Conservation (phyloP, 495 filamentous ascomycete genomes). For the Tuber indicum region DNA sequence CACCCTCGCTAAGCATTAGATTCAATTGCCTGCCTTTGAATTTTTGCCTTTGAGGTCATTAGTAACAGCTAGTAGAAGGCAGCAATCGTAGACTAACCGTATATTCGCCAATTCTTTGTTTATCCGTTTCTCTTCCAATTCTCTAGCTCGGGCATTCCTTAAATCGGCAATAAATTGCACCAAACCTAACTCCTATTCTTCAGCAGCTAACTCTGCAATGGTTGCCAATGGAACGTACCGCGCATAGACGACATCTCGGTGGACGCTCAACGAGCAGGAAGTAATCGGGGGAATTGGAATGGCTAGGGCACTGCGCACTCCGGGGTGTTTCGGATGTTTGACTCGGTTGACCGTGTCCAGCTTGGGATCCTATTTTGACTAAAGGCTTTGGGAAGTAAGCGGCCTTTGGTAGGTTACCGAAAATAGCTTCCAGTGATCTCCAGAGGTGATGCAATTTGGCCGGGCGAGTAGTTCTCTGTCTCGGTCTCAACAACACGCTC, state of each 20-base stretch:
- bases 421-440: neutral
- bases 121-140: slow-evolving; percentile 97
- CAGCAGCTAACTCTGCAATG: slow-evolving; percentile 31
- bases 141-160: slow-evolving; percentile 86
- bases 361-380: neutral
- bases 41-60: slow-evolving; percentile 54
- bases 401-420: neutral
- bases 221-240: slow-evolving; percentile 20
- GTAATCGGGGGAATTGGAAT: neutral
- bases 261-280: neutral
- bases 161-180: slow-evolving; percentile 98
- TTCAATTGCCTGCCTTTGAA: slow-evolving; percentile 57
- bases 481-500: neutral
- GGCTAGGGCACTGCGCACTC: neutral
- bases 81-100: slow-evolving; percentile 49
- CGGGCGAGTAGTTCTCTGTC: neutral
- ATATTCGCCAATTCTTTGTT: slow-evolving; percentile 99
- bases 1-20: slow-evolving; percentile 9
- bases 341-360: neutral
- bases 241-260: slow-evolving; percentile 41
- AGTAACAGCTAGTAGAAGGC: slow-evolving; percentile 14
- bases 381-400: neutral
- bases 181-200: slow-evolving; percentile 50
- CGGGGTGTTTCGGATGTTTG: neutral
- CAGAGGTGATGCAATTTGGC: neutral